Percentiles rank a stretch among this genome's conserved stretches.
Evolutionary conservation across 371 early-diverging fungal species (phyloP).

Genomic region (Rhizomucor pusillus): DNA sequence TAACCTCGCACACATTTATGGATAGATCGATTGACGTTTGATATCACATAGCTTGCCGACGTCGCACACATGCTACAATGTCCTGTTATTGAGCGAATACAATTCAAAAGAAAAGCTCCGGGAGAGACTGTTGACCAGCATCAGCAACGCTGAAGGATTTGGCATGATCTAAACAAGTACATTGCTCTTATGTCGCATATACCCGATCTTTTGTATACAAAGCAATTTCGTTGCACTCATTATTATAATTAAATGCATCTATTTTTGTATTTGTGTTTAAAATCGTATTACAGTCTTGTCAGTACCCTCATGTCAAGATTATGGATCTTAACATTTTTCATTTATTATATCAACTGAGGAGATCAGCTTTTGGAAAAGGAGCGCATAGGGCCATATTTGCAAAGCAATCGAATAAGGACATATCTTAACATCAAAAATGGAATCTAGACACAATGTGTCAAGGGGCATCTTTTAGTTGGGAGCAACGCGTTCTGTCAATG

Average conservation of each 20-base stretch:
- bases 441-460: no score
- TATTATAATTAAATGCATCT: no score
- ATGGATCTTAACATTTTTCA: no score
- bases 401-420: no score
- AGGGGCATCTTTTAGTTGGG: neutral
- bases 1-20: slow-evolving; percentile 6
- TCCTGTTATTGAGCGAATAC: slow-evolving; percentile 92
- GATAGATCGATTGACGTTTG: neutral
- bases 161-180: slow-evolving; percentile 61
- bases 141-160: slow-evolving; percentile 89
- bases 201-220: neutral
- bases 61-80: slow-evolving; percentile 88
- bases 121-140: slow-evolving; percentile 76
- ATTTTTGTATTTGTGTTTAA: no score
- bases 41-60: slow-evolving; percentile 74
- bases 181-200: neutral
- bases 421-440: no score
- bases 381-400: no score
- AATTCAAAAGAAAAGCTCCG: slow-evolving; percentile 71
- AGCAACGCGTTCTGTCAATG: slow-evolving; percentile 24
- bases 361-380: no score
- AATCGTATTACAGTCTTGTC: no score
- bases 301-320: no score
- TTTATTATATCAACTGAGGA: no score
- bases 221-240: no score